Evolutionary conservation across 371 early-diverging fungal species (phyloP).

Genomic region (Rhizopus arrhizus): DNA sequence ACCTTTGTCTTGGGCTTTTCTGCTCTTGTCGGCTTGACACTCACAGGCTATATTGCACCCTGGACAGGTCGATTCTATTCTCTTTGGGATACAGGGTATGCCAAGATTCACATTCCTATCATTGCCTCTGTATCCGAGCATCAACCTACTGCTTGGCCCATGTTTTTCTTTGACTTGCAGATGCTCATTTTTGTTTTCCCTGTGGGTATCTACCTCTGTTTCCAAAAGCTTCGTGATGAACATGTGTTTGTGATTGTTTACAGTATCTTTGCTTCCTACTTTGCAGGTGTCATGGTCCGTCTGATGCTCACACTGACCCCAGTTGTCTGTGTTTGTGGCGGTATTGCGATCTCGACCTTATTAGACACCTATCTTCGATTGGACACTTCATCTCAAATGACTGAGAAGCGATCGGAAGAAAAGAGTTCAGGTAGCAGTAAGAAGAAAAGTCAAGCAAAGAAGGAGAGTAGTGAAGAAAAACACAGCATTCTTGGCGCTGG

Average conservation of each 20-base stretch:
- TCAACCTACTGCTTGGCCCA: conserved; percentile 99
- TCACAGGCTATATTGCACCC: conserved; percentile 91
- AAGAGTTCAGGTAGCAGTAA: conserved; percentile 11
- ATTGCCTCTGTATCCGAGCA: conserved; percentile 99
- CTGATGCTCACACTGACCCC: conserved; percentile 97
- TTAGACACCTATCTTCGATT: conserved; percentile 77
- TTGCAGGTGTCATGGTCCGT: conserved; percentile 99
- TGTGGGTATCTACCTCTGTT: conserved; percentile 95
- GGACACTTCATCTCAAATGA: conserved; percentile 8
- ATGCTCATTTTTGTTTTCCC: conserved; percentile 94
- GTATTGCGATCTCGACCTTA: conserved; percentile 85
- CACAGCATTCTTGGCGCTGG: conserved; percentile 48
- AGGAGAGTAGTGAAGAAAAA: conserved; percentile 24
- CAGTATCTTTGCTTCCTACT: conserved; percentile 93
- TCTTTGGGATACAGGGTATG: conserved; percentile 98
- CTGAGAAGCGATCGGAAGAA: conserved; percentile 11
- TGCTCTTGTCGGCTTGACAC: conserved; percentile 66
- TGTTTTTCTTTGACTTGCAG: conserved; percentile 98
- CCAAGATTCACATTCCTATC: conserved; percentile 97
- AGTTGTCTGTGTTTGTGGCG: conserved; percentile 93
- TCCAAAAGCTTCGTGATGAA: conserved; percentile 88
- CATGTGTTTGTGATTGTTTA: conserved; percentile 97
- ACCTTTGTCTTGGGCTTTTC: conserved; percentile 58
- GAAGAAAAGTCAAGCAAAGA: conserved; percentile 22
- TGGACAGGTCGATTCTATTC: conserved; percentile 99